phyloP scores from a whole-genome alignment of 495 filamentous ascomycete species.

The Aspergillus steynii region DNA sequence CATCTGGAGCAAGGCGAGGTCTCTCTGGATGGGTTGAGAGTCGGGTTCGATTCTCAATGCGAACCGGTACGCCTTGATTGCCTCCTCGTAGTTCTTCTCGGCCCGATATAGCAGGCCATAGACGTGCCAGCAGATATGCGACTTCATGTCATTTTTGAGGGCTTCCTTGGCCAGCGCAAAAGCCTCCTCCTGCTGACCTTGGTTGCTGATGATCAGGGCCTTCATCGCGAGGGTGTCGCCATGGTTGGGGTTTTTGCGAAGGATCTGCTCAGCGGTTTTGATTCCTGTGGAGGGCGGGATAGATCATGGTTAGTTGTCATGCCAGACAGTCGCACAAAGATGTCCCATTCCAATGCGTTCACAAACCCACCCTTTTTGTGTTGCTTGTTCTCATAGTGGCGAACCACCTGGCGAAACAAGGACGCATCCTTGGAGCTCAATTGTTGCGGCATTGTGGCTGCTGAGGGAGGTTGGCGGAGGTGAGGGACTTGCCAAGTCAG shows the following conservation, averaged over 20 bases:
- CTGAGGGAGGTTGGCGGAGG: conserved; percentile 27
- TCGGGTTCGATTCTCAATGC: conserved; percentile 90
- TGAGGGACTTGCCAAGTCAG: conserved; percentile 25
- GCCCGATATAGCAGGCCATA: conserved; percentile 93
- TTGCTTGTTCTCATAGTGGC: conserved; percentile 95
- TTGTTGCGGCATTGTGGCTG: conserved; percentile 71
- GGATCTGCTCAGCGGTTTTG: conserved; percentile 90
- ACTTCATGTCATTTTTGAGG: conserved; percentile 93
- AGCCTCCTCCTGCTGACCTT: conserved; percentile 88
- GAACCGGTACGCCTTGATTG: conserved; percentile 97
- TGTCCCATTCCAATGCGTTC: conserved; percentile 11
- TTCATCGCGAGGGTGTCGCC: conserved; percentile 99
- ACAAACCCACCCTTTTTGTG: conserved; percentile 79
- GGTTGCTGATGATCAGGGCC: conserved; percentile 89
- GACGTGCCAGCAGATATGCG: conserved; percentile 99
- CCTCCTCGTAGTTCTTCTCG: conserved; percentile 96
- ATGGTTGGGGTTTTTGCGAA: conserved; percentile 91
- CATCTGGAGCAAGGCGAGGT: conserved; percentile 88
- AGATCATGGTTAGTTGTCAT: conserved; percentile 17
- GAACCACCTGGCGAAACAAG: conserved; percentile 91
- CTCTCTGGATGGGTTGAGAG: conserved; percentile 88
- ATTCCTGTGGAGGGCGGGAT: conserved; percentile 56
- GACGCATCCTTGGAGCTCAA: conserved; percentile 87
- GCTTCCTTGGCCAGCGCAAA: conserved; percentile 90
- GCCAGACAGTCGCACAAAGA: conserved; percentile 6